Evolutionary conservation across 148 eudicot genomes (phyloP), one percentile per base, ranked within the genome.

Genomic region (Rhododendron ferrugineum): DNA sequence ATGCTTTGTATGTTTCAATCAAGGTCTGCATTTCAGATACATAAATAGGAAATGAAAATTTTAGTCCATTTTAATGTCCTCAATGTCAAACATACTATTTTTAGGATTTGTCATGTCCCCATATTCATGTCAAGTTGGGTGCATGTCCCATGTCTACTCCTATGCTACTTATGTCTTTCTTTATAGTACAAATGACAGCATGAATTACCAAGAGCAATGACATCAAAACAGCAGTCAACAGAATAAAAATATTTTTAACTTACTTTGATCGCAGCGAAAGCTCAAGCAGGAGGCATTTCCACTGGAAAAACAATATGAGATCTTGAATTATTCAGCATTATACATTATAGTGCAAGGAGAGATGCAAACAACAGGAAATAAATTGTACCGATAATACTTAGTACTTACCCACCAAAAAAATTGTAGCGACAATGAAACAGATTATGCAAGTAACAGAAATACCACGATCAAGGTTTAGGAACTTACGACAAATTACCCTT

Each of bases 211-310:
- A 54, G 60, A 16, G 60, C 60, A 1, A 54, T 15, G 60, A 54
- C 40, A 50, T 28, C 64, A 20, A 80, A 79, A 16, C 16, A 56
- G 44, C 26, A 34, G 3, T 16, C 16, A 0, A 80, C 20, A 70
- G 22, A 15, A 54, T 54, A 54, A 54, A 16, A 28, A 50, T 6
- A 47, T 0, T 80, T 11, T 62, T 16, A 76, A 50, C 89, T 87
- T 76, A 85, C 89, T 36, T 50, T 2, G 47, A 10, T 46, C 18
- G 16, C 87, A 86, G 6, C 1, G 28, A 46, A 11, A 22, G 82
- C 87, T 84, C 77, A 85, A 81, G 87, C 89, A 85, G 26, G 87
- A 76, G 14, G 64, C 87, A 11, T n/a, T 47, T n/a, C 77, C 85
- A n/a, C 85, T 87, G 87, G 74, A 40, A 87, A 81, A 60, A 75